Conservation (phyloP, 768 basidiomycete species). For the Macrolepiota albuminosa region DNA sequence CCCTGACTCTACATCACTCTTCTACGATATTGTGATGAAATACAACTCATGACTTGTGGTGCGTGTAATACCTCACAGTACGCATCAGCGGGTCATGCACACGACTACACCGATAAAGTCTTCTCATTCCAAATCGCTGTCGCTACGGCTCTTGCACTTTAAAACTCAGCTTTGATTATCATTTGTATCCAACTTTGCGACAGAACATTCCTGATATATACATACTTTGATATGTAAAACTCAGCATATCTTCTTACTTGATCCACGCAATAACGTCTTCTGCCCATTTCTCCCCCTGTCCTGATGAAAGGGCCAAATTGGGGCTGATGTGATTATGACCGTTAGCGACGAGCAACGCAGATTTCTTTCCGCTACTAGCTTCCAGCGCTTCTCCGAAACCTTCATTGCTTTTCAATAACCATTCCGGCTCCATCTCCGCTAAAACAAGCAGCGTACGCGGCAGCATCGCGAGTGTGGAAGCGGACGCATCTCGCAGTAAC, state of each 20-base stretch:
- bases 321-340: slow-evolving; percentile 66
- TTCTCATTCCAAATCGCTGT: background rate
- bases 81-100: background rate
- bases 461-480: slow-evolving; percentile 29
- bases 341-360: slow-evolving; percentile 32
- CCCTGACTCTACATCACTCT: background rate
- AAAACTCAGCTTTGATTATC: background rate
- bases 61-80: background rate
- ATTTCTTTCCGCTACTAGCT: slow-evolving; percentile 26
- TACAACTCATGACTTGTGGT: background rate
- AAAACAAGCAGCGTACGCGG: slow-evolving; percentile 46
- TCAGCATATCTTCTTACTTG: background rate
- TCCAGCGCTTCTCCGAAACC: slow-evolving; percentile 36
- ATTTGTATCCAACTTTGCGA: background rate
- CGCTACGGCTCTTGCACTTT: background rate
- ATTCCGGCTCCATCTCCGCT: slow-evolving; percentile 50
- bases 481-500: slow-evolving; percentile 33
- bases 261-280: slow-evolving; percentile 41
- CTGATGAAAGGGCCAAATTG: slow-evolving; percentile 43
- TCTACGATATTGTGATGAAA: background rate
- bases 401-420: slow-evolving; percentile 29
- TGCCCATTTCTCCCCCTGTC: slow-evolving; percentile 62
- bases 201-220: background rate
- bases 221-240: background rate
- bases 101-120: background rate